Evolutionary conservation across 1,284 basidiomycete genomes (phyloP), one percentile per base, ranked within the genome.

Genomic region (Kalmanozyma brasiliensis): DNA sequence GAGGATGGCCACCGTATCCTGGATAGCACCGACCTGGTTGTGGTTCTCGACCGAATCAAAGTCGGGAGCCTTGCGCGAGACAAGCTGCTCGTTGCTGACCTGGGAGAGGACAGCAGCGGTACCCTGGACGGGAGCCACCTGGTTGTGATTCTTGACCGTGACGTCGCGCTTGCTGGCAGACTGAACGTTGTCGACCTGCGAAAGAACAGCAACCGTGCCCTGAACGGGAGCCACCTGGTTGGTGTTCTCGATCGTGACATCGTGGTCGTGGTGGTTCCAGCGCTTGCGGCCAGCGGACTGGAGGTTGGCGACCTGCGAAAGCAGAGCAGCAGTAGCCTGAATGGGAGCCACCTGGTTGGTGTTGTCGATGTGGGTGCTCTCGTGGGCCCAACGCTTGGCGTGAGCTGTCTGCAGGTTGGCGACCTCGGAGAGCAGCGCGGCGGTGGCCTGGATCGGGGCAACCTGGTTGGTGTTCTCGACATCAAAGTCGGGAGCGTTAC

Each of bases 211-310:
- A 35, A 34, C 14, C 29, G 64, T 67, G n/a, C 38, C 57, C 64
- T 67, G 52, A 46, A 67, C 58, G 35, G 58, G 64, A 26, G 61
- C 35, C 8, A 67, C 41, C 57, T 61, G 57, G 57, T 52, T 56
- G 46, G 32, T 32, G 63, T 60, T 66, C 23, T 59, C 30, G 30
- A 66, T 52, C 10, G 58, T 55, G 11, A 35, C 30, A 26, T 62
- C 38, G 49, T 52, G 23, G 33, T 17, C 19, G 42, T 58, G 48
- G 37, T 20, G 44, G 16, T n/a, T 42, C 41, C 30, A 22, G 33
- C 52, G 52, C 49, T 52, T 53, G 46, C 9, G 7, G 11, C 26
- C 26, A 16, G 40, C 61, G 5, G 23, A 26, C 49, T 63, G 59
- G 26, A 36, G 19, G 49, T 64, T 64, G 35, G 40, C 35, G 14